Base-by-base conservation (phyloP, 352 stramenopile species). In the Phytopythium vexans region DNA sequence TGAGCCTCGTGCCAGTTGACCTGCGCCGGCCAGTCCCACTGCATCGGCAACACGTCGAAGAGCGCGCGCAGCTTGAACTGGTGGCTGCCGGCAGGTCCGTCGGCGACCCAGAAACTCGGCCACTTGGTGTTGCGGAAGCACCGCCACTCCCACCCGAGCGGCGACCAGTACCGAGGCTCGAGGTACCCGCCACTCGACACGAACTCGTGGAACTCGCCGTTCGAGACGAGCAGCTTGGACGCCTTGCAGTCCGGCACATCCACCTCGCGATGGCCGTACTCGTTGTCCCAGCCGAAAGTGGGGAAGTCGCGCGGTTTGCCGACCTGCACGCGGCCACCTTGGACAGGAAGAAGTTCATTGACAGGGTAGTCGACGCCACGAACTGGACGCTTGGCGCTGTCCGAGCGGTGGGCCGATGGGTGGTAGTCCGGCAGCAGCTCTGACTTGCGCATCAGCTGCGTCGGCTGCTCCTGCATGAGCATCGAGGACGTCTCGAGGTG, bases 281-380 rank as follows among this genome's bases (percentile, higher is more conserved):
- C 96, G 67, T 98, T 99, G 69, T 99, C 96, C 96, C 96, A 99
- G 37, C 96, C 96, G 60, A 96, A 99, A 0, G 89, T 96, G 39
- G 90, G 89, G 64, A 97, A 98, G 49, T 94, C 79, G 1, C 79
- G 66, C 2, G 90, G 88, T 63, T 98, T 98, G 35, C 95, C 95
- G 39, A 98, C 68, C 12, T 76, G 60, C 16, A 98, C 85, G 21
- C 45, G 81, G 15, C 53, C 64, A 1, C 70, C 80, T 0, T 70
- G 43, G 3, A 98, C 81, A 1, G 78, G 48, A 34, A 98, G 74
- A 58, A 98, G 74, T 49, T 88, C 67, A 56, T 98, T 98, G 12
- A 67, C 44, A 0, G 93, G 94, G 60, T 94, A 98, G 62, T 98
- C 83, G 1, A 86, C 66, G 16, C 77, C 85, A 50, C 84, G 75